Base-by-base conservation (phyloP, 371 early-diverging fungal genomes). In the Mucor sp. region DNA sequence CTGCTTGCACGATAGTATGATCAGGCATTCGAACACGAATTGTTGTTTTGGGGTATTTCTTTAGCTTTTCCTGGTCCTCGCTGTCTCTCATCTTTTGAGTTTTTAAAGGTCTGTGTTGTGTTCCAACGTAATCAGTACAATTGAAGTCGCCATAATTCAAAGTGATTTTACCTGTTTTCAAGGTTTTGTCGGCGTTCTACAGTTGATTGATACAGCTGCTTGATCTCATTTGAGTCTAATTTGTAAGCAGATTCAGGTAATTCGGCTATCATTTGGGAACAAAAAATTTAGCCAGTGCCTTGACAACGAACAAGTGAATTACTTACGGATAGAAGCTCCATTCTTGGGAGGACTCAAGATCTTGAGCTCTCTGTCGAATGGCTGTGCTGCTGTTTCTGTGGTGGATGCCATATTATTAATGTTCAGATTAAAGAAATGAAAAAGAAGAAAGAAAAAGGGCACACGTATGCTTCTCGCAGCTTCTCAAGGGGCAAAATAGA, bases 21-120 rank as follows among this genome's bases (percentile, higher is more conserved):
- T 84, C 80, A 27, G 84, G 80, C 60, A 84, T 74, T 19, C 77
- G 80, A 32, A 84, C 71, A 61, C 84, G 80, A 44, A 84, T 79
- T 23, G 80, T 79, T 6, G 84, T 78, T 35, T 72, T 76, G 11
- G 84, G 84, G 64, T 81, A 78, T 59, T 72, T 76, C 39, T 81
- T 81, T 66, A 84, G 62, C 28, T 72, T 75, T 47, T 81, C 84
- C 25, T 64, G 67, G 27, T 84, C 84, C 62, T 84, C 82, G 0
- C 65, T 68, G 28, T 76, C 70, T 35, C 84, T 74, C 69, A 84
- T 78, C 59, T 79, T 78, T 65, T 81, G 75, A 12, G 84, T 84
- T 50, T 78, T 80, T 25, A 84, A 71, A 44, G 84, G 84, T n/a
- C 81, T 81, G 53, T n/a, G 27, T 19, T 19, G 41, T 1, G 11